Base-by-base conservation (phyloP, 1,284 basidiomycete genomes). In the Meira nashicola region DNA sequence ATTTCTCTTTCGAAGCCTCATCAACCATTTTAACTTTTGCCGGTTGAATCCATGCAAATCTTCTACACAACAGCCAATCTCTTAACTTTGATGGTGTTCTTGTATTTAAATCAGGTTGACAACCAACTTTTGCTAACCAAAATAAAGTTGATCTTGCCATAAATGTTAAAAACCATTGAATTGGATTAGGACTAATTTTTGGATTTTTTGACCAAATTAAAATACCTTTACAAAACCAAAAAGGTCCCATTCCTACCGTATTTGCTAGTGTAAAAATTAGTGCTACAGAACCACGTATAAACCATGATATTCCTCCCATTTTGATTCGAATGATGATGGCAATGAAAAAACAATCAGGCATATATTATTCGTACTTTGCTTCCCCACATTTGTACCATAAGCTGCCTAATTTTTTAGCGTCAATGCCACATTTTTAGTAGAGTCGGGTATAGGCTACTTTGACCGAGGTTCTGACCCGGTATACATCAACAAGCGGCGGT, bases 31-130 rank as follows among this genome's bases (percentile, higher is more conserved):
- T 44, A 11, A 25, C 11, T 14, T 5, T 2, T 12, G 50, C 50
- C 15, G 50, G 50, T 41, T n/a, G 15, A 41, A 53, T 53, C 50
- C 50, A 53, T 7, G 50, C 37, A 25, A 53, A 53, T 39, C 37
- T 39, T 19, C 50, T 14, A 25, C 50, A 53, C 12, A 53, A 23
- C 5, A 53, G 2, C 38, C 50, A 41, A 33, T 53, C 50, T 17
- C 50, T 5, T 19, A 53, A 23, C 15, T 15, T 28, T 19, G 21
- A 33, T 19, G 50, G 50, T 17, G 37, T 39, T 17, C 50, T 17
- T 4, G 50, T 53, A 33, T 41, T 28, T 3, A 41, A 5, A 19
- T 4, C 39, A 21, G 50, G 50, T 25, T 53, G 19, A 39, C 21
- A 17, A n/a, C 39, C 39, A 40, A n/a, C 23, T n/a, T 33, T 28